These are phyloP conservation scores for Boletus rubroflammeus DNA, from an alignment of 768 basidiomycete species.

Conservation along the genomic window DNA sequence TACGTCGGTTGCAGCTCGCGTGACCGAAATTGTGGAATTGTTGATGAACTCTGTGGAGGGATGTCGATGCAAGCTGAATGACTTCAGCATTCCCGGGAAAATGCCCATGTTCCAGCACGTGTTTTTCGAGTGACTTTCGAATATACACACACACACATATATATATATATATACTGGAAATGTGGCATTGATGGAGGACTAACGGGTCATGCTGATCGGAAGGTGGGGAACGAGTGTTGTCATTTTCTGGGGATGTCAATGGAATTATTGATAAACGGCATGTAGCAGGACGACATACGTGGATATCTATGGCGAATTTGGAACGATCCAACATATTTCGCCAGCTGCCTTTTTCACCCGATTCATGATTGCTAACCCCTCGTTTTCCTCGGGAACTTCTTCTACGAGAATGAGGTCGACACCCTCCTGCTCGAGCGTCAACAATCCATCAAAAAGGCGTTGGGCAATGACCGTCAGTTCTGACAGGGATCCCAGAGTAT, in stretches of 20 bases:
- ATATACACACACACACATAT: no score
- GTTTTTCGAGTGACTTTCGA: not conserved
- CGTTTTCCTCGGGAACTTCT: slow-evolving; percentile 71
- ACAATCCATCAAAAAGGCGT: slow-evolving; percentile 81
- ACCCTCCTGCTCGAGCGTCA: slow-evolving; percentile 70
- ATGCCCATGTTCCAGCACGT: not conserved
- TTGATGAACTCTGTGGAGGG: not conserved
- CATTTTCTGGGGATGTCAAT: not conserved
- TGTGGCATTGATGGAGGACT: not conserved
- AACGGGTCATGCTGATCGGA: not conserved
- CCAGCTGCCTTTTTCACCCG: slow-evolving; percentile 87
- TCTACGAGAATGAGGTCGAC: slow-evolving; percentile 86
- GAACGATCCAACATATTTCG: slow-evolving; percentile 37
- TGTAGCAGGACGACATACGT: slow-evolving; percentile 12
- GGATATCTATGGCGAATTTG: slow-evolving; percentile 11
- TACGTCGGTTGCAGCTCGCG: not conserved
- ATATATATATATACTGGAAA: not conserved
- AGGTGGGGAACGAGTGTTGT: not conserved
- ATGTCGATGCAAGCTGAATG: not conserved
- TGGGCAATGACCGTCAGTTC: slow-evolving; percentile 72
- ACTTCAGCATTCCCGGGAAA: not conserved
- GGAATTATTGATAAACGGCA: not conserved
- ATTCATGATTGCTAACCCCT: slow-evolving; percentile 95
- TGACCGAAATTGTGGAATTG: not conserved
- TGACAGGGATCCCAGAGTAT: slow-evolving; percentile 45